phyloP scores from a whole-genome alignment of 176 grass and related monocot species.

The Zea mays region Zm-B73-REFERENCE-NAM-5.0 NC_050098.1:60370501-60371000 shows the following conservation, averaged over 20 bases:
- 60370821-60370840: neutral
- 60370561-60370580: no score
- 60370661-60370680: neutral
- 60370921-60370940: slow-evolving; percentile 39
- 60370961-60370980: neutral
- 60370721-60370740: neutral
- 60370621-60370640: no score
- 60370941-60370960: slow-evolving; percentile 10
- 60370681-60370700: neutral
- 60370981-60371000: slow-evolving; percentile 25
- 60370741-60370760: no score
- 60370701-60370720: slow-evolving; percentile 19
- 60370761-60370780: neutral
- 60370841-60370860: neutral
- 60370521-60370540: neutral
- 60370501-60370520: neutral
- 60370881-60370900: neutral
- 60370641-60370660: no score
- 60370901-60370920: slow-evolving; percentile 42
- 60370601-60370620: no score
- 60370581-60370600: no score
- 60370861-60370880: neutral
- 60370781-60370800: slow-evolving; percentile 37
- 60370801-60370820: slow-evolving; percentile 28
- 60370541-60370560: no score